Percentiles rank a stretch among this genome's conserved stretches.
These are phyloP conservation scores for Coemansia erecta DNA, from an alignment of 192 early-diverging fungal genomes.

Conservation along the genomic window DNA sequence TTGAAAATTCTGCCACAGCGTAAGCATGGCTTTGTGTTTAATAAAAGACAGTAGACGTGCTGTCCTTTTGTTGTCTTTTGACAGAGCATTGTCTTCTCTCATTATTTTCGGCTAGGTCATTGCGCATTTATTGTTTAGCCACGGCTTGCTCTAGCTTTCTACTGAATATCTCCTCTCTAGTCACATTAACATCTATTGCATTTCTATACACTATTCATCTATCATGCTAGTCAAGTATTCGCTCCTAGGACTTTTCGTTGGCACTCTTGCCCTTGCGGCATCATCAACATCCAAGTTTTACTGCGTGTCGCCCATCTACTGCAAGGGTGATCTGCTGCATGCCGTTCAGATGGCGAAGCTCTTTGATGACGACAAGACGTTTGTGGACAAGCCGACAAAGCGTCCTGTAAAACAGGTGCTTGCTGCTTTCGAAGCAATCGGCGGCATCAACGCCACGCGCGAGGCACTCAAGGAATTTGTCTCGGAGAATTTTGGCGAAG, in stretches of 20 bases:
- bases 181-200: background rate
- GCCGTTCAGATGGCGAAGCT: slow-evolving; percentile 61
- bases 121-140: no score
- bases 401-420: slow-evolving; percentile 57
- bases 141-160: background rate
- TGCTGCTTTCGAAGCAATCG: slow-evolving; percentile 51
- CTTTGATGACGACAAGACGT: slow-evolving; percentile 71
- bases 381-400: slow-evolving; percentile 68
- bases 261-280: background rate
- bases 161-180: background rate
- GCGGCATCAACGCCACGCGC: slow-evolving; percentile 30
- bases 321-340: slow-evolving; percentile 61
- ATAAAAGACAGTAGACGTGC: no score
- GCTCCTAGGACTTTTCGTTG: background rate
- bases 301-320: slow-evolving; percentile 41
- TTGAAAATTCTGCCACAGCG: no score
- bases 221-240: background rate
- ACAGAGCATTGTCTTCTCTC: no score
- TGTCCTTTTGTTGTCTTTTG: no score
- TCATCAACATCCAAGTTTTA: no score
- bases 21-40: no score
- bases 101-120: no score
- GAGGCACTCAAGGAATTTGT: slow-evolving; percentile 54
- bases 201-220: background rate
- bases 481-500: slow-evolving; percentile 55